phyloP scores from a whole-genome alignment of 2,329 filamentous ascomycete species.

The Epichloe sp. region DNA sequence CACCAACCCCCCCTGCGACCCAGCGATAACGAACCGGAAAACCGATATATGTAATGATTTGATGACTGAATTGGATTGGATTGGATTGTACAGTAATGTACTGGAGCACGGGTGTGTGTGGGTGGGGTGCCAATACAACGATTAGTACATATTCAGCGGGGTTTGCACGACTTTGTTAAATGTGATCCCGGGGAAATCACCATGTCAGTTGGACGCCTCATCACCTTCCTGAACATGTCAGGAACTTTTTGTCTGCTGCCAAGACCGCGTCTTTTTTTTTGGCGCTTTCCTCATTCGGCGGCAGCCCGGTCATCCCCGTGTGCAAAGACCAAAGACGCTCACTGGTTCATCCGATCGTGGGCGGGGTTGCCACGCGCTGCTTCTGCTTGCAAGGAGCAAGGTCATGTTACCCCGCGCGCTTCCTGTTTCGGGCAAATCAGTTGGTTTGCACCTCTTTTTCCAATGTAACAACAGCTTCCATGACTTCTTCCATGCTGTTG shows the following conservation, averaged over 20 bases:
- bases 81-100: too few species aligned
- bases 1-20: too few species aligned
- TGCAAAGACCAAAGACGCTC: too few species aligned
- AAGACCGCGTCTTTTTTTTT: not conserved
- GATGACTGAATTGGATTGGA: too few species aligned
- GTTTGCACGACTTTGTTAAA: too few species aligned
- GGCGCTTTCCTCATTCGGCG: not conserved
- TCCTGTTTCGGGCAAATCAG: not conserved
- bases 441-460: not conserved
- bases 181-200: too few species aligned
- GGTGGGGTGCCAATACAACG: too few species aligned
- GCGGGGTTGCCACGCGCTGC: not conserved
- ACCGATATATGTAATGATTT: too few species aligned
- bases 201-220: too few species aligned
- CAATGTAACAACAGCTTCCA: not conserved
- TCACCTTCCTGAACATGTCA: not conserved
- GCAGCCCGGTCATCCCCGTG: too few species aligned
- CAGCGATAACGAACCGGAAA: too few species aligned
- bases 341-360: not conserved
- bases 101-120: too few species aligned
- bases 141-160: not conserved
- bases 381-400: not conserved
- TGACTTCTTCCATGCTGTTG: not conserved
- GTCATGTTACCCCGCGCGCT: not conserved
- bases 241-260: conserved; percentile 6